phyloP scores from a whole-genome alignment of 139 green algal genomes.

The Ulvella scutata region DNA sequence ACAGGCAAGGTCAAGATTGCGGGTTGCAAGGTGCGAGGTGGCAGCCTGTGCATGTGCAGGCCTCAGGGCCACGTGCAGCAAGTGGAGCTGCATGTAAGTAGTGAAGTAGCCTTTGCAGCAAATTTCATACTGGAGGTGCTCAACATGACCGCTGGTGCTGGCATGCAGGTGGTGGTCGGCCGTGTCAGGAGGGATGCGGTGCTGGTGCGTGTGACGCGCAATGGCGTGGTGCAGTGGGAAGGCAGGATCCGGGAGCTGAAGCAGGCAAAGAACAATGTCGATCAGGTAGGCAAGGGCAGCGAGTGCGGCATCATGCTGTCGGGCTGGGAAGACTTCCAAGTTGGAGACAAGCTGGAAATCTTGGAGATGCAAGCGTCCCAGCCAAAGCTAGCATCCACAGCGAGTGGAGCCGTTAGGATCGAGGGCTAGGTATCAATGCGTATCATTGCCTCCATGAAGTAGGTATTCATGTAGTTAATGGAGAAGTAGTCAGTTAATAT shows the following conservation, averaged over 20 bases:
- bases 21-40: neutral
- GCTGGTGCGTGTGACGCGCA: neutral
- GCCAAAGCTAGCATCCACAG: neutral
- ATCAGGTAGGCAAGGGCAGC: neutral
- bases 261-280: neutral
- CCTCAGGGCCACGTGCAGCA: too few species aligned
- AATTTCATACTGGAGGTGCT: too few species aligned
- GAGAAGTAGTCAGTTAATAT: too few species aligned
- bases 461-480: too few species aligned
- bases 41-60: neutral
- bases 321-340: neutral
- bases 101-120: too few species aligned
- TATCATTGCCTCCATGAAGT: too few species aligned
- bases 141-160: too few species aligned
- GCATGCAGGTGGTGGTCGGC: neutral
- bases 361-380: neutral
- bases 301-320: neutral
- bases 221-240: neutral
- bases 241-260: neutral
- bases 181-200: neutral
- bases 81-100: too few species aligned
- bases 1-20: neutral
- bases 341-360: neutral
- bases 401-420: neutral
- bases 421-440: neutral